These are phyloP conservation scores for Ilex aquifolium DNA, from an alignment of 257 asterid species.

Conservation along the genomic window DNA sequence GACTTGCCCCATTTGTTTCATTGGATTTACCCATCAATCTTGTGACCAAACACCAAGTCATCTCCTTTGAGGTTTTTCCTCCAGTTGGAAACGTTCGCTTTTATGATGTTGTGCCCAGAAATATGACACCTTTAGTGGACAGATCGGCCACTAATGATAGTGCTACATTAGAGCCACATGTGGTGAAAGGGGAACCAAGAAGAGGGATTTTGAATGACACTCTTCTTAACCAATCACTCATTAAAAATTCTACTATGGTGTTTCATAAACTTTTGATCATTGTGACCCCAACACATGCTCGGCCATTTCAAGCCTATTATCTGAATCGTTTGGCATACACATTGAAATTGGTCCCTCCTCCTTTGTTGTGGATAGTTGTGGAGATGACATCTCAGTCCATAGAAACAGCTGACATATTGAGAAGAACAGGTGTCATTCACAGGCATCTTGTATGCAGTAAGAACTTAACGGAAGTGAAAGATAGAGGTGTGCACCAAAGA, in stretches of 20 bases:
- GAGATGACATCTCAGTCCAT: slow-evolving; percentile 66
- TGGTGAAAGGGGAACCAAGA: slow-evolving; percentile 14
- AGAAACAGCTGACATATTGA: slow-evolving; percentile 57
- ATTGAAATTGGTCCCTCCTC: slow-evolving; percentile 44
- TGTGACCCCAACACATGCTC: slow-evolving; percentile 49
- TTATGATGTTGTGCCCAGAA: slow-evolving; percentile 12
- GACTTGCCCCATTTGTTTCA: slow-evolving; percentile 52
- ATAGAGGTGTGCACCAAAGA: slow-evolving; percentile 36
- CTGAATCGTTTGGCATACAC: slow-evolving; percentile 56
- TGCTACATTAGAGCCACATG: slow-evolving; percentile 16
- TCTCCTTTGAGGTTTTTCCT: slow-evolving; percentile 34
- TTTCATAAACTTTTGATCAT: slow-evolving; percentile 54
- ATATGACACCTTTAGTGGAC: slow-evolving; percentile 18
- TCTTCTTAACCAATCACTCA: slow-evolving; percentile 17
- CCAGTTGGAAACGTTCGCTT: slow-evolving; percentile 18
- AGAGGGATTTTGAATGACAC: slow-evolving; percentile 10
- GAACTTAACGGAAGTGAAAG: slow-evolving; percentile 31
- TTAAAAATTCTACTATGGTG: slow-evolving; percentile 16
- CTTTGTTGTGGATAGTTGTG: slow-evolving; percentile 72
- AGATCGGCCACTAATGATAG: slow-evolving; percentile 17
- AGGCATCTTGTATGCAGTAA: slow-evolving; percentile 59
- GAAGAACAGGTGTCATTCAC: slow-evolving; percentile 61
- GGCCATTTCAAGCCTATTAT: slow-evolving; percentile 49
- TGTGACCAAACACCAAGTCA: slow-evolving; percentile 32
- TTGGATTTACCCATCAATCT: slow-evolving; percentile 27